A percentile compares a stretch with the other conserved stretches of the same genome.
Evolutionary conservation across 257 asterid species (phyloP).

Genomic region (Cynanchum wilfordii): DNA sequence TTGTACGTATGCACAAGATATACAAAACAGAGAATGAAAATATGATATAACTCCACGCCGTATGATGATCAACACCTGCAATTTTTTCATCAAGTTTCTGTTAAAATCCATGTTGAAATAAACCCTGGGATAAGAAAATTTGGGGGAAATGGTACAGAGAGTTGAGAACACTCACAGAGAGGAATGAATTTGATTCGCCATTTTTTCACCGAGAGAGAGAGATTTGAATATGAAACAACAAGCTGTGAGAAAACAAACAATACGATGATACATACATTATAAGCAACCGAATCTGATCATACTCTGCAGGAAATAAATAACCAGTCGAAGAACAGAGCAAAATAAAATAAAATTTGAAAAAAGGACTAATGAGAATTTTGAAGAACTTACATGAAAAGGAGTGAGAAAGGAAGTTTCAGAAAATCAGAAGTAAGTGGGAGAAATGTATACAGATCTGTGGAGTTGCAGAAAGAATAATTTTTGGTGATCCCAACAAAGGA

Average conservation of each 20-base stretch:
- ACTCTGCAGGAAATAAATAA: neutral
- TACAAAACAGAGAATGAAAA: neutral
- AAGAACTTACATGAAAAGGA: constrained; percentile 16
- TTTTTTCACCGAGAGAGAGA: neutral
- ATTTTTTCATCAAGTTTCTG: neutral
- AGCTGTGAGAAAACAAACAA: neutral
- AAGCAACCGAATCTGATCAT: too few species aligned
- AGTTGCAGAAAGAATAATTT: constrained; percentile 29
- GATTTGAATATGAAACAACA: neutral
- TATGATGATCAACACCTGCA: constrained; percentile 8
- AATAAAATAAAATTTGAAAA: too few species aligned
- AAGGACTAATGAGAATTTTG: neutral
- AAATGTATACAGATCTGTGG: constrained; percentile 31
- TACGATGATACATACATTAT: too few species aligned
- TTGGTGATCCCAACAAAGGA: constrained; percentile 44
- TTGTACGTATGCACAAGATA: too few species aligned
- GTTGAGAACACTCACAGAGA: neutral
- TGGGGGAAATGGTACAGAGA: neutral
- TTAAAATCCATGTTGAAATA: neutral
- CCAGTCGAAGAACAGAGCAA: neutral
- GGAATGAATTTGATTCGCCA: neutral
- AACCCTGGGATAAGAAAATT: neutral
- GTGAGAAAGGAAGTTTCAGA: neutral
- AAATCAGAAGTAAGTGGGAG: constrained; percentile 9
- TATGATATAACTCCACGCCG: neutral